phyloP scores from a whole-genome alignment of 2,329 filamentous ascomycete genomes.

The Hypoxylon sp. region DNA sequence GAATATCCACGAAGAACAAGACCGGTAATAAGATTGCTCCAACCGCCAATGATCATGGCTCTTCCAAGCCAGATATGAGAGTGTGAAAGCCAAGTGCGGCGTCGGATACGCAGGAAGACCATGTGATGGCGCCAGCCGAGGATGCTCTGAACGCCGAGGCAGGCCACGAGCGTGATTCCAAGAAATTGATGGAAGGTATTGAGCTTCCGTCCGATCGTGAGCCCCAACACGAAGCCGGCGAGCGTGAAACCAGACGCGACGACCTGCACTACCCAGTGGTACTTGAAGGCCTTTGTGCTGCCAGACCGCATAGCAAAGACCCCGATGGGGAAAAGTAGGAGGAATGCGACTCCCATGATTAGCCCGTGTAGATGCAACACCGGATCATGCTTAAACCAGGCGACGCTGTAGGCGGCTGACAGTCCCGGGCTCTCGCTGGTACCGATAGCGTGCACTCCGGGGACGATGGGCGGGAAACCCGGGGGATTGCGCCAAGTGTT shows the following conservation, averaged over 20 bases:
- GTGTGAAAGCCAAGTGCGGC: constrained; percentile 30
- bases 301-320: constrained; percentile 29
- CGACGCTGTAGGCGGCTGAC: background rate
- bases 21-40: constrained; percentile 15
- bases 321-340: constrained; percentile 22
- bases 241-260: constrained; percentile 3
- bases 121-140: constrained; percentile 29
- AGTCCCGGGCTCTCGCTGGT: constrained; percentile 11
- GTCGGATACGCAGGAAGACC: constrained; percentile 23
- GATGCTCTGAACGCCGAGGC: constrained; percentile 11
- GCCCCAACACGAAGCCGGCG: constrained; percentile 4
- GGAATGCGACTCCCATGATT: constrained; percentile 20
- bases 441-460: constrained; percentile 10
- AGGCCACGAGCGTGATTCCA: constrained; percentile 9
- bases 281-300: constrained; percentile 16
- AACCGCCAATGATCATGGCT: constrained; percentile 16
- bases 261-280: constrained; percentile 26
- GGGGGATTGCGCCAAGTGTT: constrained; percentile 12
- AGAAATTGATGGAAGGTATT: constrained; percentile 16
- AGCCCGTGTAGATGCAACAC: constrained; percentile 15
- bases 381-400: constrained; percentile 9
- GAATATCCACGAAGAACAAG: constrained; percentile 19
- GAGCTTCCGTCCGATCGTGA: constrained; percentile 5
- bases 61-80: constrained; percentile 28
- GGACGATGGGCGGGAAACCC: constrained; percentile 11